These are phyloP conservation scores for Phytophthora melonis DNA, from an alignment of 352 stramenopile species.

Conservation along the genomic window DNA sequence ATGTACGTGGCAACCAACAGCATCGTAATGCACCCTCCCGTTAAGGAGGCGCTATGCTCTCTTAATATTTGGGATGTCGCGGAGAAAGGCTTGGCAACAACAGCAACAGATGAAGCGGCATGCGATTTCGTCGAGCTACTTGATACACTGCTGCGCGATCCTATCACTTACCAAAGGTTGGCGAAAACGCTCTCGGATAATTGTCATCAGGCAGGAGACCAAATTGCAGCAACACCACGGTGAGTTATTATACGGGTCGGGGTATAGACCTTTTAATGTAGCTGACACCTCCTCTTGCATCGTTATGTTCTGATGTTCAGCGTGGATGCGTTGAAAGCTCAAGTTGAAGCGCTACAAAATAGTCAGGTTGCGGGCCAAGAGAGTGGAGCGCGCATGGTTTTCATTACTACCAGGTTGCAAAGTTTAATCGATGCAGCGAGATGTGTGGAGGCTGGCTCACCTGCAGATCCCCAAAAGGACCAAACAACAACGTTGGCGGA, in stretches of 20 bases:
- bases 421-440: constrained; percentile 20
- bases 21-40: constrained; percentile 35
- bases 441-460: background rate
- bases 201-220: background rate
- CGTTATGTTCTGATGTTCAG: constrained; percentile 3
- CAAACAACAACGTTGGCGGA: background rate
- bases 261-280: background rate
- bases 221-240: constrained; percentile 3
- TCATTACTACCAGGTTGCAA: constrained; percentile 18
- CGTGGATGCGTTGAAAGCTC: constrained; percentile 20
- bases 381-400: constrained; percentile 10
- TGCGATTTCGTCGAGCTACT: constrained; percentile 54
- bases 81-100: constrained; percentile 27
- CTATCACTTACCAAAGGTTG: constrained; percentile 7
- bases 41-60: constrained; percentile 43
- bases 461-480: background rate
- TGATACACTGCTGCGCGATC: constrained; percentile 47
- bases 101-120: constrained; percentile 26
- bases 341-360: constrained; percentile 24
- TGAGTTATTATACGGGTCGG: constrained; percentile 6
- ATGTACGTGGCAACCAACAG: constrained; percentile 8
- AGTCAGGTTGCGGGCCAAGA: constrained; percentile 18
- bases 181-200: background rate
- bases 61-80: constrained; percentile 33
- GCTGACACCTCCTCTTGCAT: background rate